Conservation (phyloP, 2,329 filamentous ascomycete genomes). For the Biscogniauxia sp. region DNA sequence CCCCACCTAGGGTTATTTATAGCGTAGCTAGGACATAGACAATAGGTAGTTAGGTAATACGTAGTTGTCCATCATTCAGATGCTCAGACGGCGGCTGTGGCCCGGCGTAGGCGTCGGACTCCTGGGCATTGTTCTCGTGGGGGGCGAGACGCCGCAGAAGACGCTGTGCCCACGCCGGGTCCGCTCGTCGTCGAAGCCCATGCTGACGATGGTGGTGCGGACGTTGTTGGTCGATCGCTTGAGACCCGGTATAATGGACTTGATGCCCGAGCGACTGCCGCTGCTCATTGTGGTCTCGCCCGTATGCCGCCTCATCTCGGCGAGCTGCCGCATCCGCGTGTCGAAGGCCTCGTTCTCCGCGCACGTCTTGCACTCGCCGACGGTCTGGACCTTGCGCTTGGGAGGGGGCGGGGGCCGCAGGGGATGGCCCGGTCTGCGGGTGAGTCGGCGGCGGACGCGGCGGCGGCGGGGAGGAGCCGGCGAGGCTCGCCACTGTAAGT, state of each 20-base stretch:
- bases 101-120: conserved; percentile 22
- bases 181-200: conserved; percentile 8
- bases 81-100: conserved; percentile 14
- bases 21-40: background rate
- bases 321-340: conserved; percentile 16
- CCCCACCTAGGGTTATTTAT: background rate
- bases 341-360: conserved; percentile 24
- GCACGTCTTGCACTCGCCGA: conserved; percentile 29
- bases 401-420: conserved; percentile 13
- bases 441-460: conserved; percentile 22
- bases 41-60: background rate
- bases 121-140: conserved; percentile 7
- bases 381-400: conserved; percentile 20
- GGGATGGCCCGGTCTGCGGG: conserved; percentile 22
- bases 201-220: conserved; percentile 15
- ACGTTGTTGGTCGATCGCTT: conserved; percentile 12
- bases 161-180: background rate
- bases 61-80: conserved; percentile 2
- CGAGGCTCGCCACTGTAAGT: conserved; percentile 4
- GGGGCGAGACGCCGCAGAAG: conserved; percentile 8
- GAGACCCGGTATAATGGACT: conserved; percentile 17
- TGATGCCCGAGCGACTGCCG: conserved; percentile 9
- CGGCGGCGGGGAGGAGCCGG: conserved; percentile 2
- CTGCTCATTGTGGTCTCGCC: background rate
- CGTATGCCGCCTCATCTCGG: background rate